These are phyloP conservation scores for Francoa sonchifolia DNA, from an alignment of 441 rosid species.

Conservation along the genomic window DNA sequence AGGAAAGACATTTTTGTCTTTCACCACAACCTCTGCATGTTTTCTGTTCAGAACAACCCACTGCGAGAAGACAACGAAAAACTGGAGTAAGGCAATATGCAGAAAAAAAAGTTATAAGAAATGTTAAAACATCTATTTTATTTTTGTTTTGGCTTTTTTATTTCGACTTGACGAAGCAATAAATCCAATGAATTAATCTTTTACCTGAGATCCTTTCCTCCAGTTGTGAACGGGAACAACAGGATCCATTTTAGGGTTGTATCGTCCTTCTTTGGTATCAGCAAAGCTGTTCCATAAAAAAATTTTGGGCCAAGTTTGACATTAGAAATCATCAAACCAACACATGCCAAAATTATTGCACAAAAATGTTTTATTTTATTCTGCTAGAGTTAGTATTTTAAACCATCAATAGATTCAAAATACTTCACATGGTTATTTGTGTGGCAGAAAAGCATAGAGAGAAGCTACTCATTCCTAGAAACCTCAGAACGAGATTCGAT, in stretches of 20 bases:
- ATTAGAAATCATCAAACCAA: too few species aligned
- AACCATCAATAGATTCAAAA: too few species aligned
- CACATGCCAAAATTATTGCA: too few species aligned
- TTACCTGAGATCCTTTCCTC: conserved; percentile 95
- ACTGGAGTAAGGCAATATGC: conserved; percentile 9
- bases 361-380: too few species aligned
- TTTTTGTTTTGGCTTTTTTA: neutral
- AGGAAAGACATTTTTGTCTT: conserved; percentile 67
- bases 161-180: neutral
- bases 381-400: too few species aligned
- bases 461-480: too few species aligned
- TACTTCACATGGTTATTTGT: too few species aligned
- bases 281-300: conserved; percentile 66
- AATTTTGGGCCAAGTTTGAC: too few species aligned
- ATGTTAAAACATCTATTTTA: neutral
- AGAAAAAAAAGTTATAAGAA: neutral
- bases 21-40: conserved; percentile 78
- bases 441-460: too few species aligned
- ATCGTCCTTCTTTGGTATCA: conserved; percentile 58
- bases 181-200: conserved; percentile 10
- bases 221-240: conserved; percentile 47
- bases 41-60: conserved; percentile 85
- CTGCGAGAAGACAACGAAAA: conserved; percentile 29
- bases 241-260: conserved; percentile 66
- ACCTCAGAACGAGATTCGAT: too few species aligned